These are phyloP conservation scores for Juglanconis sp. DNA, from an alignment of 2,329 filamentous ascomycete genomes.

Conservation along the genomic window DNA sequence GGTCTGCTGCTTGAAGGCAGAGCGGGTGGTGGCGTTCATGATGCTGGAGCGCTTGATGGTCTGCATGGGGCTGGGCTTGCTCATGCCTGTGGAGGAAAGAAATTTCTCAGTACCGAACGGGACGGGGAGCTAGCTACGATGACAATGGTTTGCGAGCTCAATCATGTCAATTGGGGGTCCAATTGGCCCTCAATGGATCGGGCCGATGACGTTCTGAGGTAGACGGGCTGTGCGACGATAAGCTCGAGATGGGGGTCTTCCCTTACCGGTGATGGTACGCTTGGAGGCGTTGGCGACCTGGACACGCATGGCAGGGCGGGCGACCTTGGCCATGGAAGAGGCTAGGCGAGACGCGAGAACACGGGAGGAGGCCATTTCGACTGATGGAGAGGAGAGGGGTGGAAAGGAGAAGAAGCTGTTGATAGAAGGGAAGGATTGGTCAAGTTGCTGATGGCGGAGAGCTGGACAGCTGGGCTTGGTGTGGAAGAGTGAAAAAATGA, in stretches of 20 bases:
- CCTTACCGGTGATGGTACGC: conserved; percentile 73
- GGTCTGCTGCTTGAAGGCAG: conserved; percentile 57
- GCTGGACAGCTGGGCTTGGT: conserved; percentile 26
- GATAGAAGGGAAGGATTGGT: conserved; percentile 31
- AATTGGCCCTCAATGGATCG: conserved; percentile 25
- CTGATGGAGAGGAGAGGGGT: conserved; percentile 45
- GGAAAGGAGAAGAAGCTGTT: conserved; percentile 39
- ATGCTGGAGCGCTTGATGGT: conserved; percentile 72
- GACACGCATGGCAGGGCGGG: conserved; percentile 70
- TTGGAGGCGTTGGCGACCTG: conserved; percentile 64
- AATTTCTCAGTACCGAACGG: conserved; percentile 20
- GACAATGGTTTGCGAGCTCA: not conserved
- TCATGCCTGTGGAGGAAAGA: conserved; percentile 43
- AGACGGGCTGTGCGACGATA: conserved; percentile 18
- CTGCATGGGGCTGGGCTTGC: conserved; percentile 62
- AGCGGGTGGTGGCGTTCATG: conserved; percentile 63
- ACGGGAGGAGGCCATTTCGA: conserved; percentile 78
- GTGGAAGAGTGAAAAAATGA: conserved; percentile 20
- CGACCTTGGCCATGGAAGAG: conserved; percentile 75
- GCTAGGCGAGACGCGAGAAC: conserved; percentile 76
- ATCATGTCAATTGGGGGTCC: conserved; percentile 21
- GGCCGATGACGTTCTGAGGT: conserved; percentile 17
- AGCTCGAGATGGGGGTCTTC: conserved; percentile 14
- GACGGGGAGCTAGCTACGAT: conserved; percentile 3
- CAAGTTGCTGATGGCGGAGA: conserved; percentile 21